Evolutionary conservation across 2,329 filamentous ascomycete genomes (phyloP), one percentile per base, ranked within the genome.

Genomic region (Alternaria gansuensis): DNA sequence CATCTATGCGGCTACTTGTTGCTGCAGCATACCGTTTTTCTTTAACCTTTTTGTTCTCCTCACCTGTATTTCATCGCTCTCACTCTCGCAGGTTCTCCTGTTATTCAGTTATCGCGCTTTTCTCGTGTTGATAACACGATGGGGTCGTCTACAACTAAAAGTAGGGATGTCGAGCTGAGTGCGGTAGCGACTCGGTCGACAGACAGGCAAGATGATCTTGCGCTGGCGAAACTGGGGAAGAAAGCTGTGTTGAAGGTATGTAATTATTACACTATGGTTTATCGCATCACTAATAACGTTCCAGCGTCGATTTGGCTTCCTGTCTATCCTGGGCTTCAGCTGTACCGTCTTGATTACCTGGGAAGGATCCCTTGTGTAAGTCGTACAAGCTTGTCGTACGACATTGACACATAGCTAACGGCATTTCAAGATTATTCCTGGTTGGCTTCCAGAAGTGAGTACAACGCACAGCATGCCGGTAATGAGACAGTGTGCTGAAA

Each of bases 331-430:
- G 3, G 70, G 71, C 4, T 70, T 72, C 51, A 71, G 66, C 23
- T 73, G 70, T 43, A 72, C 69, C 1, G 64, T 73, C 14, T 50
- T 74, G 56, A 63, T 71, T 8, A 73, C 72, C 8, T 74, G 72
- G 72, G 72, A 73, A 46, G 69, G 57, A 1, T 66, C 64, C 31
- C 40, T 74, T 14, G 57, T 68, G 70, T 72, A 46, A 28, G 71
- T 53, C 21, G 26, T n/a, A 37, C 37, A 17, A 14, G 8, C 5
- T 11, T 11, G 9, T 23, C 14, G 23, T 45, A 41, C 34, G 24
- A 23, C 17, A 10, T 8, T n/a, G 10, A 31, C 50, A 57, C 9
- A 24, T 48, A 13, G 17, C 57, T 69, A 43, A 72, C 28, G 1
- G 26, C 9, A 1, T 6, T 10, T 10, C 23, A 26, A 73, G 69